phyloP scores from a whole-genome alignment of 176 grass and related monocot species.

The Avena atlantica region DNA sequence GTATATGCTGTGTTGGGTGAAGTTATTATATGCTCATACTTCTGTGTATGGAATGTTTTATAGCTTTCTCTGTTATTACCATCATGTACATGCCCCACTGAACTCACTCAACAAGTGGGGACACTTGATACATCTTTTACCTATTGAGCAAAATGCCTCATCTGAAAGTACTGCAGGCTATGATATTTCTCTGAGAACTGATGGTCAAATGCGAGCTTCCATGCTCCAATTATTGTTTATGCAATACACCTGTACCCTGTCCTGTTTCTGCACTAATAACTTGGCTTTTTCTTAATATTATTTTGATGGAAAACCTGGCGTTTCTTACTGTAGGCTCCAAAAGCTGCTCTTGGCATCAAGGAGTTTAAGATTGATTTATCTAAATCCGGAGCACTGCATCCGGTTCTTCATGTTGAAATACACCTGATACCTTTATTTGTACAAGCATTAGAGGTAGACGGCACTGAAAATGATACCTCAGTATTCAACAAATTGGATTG shows the following conservation, averaged over 20 bases:
- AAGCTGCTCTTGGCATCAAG: conserved; percentile 76
- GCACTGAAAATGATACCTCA: conserved; percentile 46
- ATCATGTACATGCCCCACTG: conserved; percentile 5
- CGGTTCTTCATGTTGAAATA: conserved; percentile 61
- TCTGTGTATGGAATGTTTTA: conserved; percentile 19
- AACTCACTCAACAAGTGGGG: conserved; percentile 24
- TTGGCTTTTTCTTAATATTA: conserved; percentile 40
- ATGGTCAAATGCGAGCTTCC: neutral
- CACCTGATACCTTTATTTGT: conserved; percentile 74
- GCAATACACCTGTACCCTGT: neutral
- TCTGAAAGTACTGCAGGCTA: conserved; percentile 1
- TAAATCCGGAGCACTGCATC: conserved; percentile 64
- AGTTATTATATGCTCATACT: neutral
- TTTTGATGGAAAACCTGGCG: conserved; percentile 27
- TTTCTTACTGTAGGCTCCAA: conserved; percentile 70
- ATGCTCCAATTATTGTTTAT: conserved; percentile 10
- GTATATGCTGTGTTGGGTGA: conserved; percentile 1
- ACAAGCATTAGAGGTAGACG: conserved; percentile 58
- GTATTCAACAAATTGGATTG: conserved; percentile 58
- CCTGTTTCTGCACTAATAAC: conserved; percentile 27
- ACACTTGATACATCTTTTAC: neutral
- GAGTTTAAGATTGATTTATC: conserved; percentile 72
- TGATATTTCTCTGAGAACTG: neutral
- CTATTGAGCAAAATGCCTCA: neutral
- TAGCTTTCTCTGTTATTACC: neutral